Evolutionary conservation across 129 eudicot genomes (phyloP).

Genomic region (Flaveria brownii): DNA sequence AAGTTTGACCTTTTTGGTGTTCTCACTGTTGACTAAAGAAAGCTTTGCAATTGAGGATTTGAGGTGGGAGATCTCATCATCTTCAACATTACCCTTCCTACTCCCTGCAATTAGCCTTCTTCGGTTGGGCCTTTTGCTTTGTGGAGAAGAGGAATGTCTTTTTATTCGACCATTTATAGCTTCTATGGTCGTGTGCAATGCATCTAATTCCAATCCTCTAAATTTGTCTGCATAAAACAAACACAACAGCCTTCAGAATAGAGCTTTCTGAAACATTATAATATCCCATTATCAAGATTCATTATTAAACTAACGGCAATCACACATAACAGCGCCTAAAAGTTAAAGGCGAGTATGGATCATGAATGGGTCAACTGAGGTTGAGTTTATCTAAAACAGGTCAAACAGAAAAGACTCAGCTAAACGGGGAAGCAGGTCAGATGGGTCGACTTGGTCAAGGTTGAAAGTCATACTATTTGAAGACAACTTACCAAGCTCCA

Average conservation of each 20-base stretch:
- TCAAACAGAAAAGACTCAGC: neutral
- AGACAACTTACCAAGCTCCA: constrained; percentile 67
- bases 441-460: constrained; percentile 1
- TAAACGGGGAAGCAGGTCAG: neutral
- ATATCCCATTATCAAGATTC: constrained; percentile 12
- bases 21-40: constrained; percentile 83
- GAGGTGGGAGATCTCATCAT: constrained; percentile 67
- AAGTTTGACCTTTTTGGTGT: constrained; percentile 66
- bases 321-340: neutral
- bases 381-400: neutral
- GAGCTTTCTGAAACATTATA: neutral
- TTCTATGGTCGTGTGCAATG: constrained; percentile 70
- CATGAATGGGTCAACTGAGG: neutral
- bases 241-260: constrained; percentile 1
- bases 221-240: constrained; percentile 65
- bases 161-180: constrained; percentile 73
- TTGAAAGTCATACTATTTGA: neutral
- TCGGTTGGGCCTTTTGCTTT: constrained; percentile 39
- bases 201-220: constrained; percentile 82
- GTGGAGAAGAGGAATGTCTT: constrained; percentile 53
- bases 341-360: neutral
- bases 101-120: constrained; percentile 42
- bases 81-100: constrained; percentile 42
- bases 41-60: constrained; percentile 72
- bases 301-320: neutral